phyloP scores from a whole-genome alignment of 495 filamentous ascomycete genomes.

The Parathielavia hyrcaniae region DNA sequence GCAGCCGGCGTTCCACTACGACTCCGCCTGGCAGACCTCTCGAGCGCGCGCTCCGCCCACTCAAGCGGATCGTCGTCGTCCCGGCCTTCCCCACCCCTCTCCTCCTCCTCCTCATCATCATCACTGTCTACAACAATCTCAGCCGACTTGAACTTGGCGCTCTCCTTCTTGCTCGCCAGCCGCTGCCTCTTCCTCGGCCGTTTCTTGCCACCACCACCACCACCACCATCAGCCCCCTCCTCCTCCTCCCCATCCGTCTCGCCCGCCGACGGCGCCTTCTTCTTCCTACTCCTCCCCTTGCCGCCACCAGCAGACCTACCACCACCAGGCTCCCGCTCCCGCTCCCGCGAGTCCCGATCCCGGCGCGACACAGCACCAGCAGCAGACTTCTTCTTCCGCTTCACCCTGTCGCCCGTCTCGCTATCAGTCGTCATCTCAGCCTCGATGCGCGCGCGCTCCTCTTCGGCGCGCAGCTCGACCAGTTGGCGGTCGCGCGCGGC shows the following conservation, averaged over 20 bases:
- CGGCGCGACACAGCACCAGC: neutral
- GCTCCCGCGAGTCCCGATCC: neutral
- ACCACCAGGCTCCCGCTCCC: conserved; percentile 4
- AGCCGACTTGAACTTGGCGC: conserved; percentile 66
- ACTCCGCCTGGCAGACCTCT: conserved; percentile 17
- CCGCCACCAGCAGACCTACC: conserved; percentile 9
- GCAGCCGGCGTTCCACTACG: neutral
- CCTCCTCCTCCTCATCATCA: conserved; percentile 33
- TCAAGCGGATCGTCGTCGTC: conserved; percentile 36
- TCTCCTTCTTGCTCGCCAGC: conserved; percentile 51
- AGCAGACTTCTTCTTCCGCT: conserved; percentile 63
- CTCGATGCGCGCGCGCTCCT: conserved; percentile 61
- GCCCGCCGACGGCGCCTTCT: conserved; percentile 10
- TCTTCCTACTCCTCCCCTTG: conserved; percentile 17
- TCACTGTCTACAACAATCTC: conserved; percentile 74
- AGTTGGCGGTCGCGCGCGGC: conserved; percentile 66
- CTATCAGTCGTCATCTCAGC: conserved; percentile 68
- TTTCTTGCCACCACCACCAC: conserved; percentile 30
- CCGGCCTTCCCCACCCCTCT: conserved; percentile 25
- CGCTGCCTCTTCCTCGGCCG: conserved; percentile 57
- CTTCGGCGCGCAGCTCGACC: conserved; percentile 62
- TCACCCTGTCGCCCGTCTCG: conserved; percentile 71
- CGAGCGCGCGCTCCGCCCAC: conserved; percentile 37
- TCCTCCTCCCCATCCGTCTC: conserved; percentile 28
- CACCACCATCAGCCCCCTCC: conserved; percentile 45